These are phyloP conservation scores for Cryptosporidium sp. DNA, from an alignment of 169 alveolate genomes.

Conservation along the genomic window DNA sequence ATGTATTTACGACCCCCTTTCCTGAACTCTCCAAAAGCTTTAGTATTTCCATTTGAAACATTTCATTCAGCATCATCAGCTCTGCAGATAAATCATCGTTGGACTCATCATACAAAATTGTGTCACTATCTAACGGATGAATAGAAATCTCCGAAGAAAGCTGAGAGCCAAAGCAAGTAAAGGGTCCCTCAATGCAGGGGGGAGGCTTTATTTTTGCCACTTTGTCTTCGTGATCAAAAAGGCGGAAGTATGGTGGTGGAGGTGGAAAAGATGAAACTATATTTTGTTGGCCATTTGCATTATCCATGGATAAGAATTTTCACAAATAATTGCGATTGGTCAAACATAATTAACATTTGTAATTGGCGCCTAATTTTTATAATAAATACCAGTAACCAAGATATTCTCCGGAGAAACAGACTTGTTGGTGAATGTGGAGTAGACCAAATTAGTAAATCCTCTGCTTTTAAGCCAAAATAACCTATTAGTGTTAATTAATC, in stretches of 20 bases:
- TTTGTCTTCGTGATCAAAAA: conserved; percentile 29
- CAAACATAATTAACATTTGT: background rate
- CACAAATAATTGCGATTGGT: background rate
- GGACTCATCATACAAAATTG: conserved; percentile 24
- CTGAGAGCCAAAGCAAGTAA: conserved; percentile 69
- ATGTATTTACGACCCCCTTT: conserved; percentile 25
- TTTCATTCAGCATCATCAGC: conserved; percentile 10
- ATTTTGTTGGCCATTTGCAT: conserved; percentile 12
- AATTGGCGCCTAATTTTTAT: conserved; percentile 32
- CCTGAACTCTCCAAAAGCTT: conserved; percentile 49
- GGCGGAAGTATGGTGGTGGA: conserved; percentile 72
- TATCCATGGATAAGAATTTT: conserved; percentile 1
- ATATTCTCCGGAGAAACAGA: conserved; percentile 56
- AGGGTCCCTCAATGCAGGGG: conserved; percentile 64
- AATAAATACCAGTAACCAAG: conserved; percentile 22
- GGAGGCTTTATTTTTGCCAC: conserved; percentile 43
- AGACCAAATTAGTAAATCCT: conserved; percentile 15
- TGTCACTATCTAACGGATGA: conserved; percentile 63
- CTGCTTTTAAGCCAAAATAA: conserved; percentile 39
- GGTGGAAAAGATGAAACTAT: conserved; percentile 67
- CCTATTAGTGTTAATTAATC: background rate
- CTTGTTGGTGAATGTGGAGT: conserved; percentile 6
- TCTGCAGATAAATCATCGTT: conserved; percentile 28
- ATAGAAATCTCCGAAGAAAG: conserved; percentile 60
- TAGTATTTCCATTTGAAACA: conserved; percentile 40